Evolutionary conservation across 75 land plant genomes (phyloP), one percentile per base, ranked within the genome.

Genomic region (Isoetes taiwanensis): DNA sequence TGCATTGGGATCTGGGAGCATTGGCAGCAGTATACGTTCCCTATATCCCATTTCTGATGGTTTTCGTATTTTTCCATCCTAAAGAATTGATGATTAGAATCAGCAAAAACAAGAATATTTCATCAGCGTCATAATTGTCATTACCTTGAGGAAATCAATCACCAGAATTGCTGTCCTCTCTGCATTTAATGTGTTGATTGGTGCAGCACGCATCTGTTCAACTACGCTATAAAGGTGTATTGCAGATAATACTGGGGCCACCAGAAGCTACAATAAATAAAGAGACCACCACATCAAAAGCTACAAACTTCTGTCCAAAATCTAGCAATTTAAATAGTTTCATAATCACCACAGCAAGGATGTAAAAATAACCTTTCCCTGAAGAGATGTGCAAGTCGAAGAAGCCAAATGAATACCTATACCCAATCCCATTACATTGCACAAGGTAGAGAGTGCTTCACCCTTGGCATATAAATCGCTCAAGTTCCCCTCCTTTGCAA

Each of bases 281-380:
- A 2, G 35, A 56, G 32, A 34, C 26, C 63, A 16, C 16, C 16
- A 50, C n/a, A n/a, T n/a, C n/a, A n/a, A n/a, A n/a, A n/a, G n/a
- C n/a, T n/a, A n/a, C n/a, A n/a, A n/a, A n/a, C n/a, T n/a, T n/a
- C n/a, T n/a, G n/a, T n/a, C n/a, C n/a, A n/a, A n/a, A n/a, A n/a
- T n/a, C n/a, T n/a, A n/a, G n/a, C n/a, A n/a, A n/a, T n/a, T n/a
- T n/a, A n/a, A n/a, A n/a, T n/a, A n/a, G n/a, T n/a, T n/a, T n/a
- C n/a, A n/a, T n/a, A n/a, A n/a, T n/a, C n/a, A n/a, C n/a, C n/a
- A n/a, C n/a, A n/a, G n/a, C n/a, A n/a, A n/a, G n/a, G n/a, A n/a
- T n/a, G n/a, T n/a, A n/a, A n/a, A n/a, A n/a, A n/a, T n/a, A n/a
- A 94, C 99, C 90, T 94, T 94, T 58, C 99, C 99, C 71, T 84